A percentile compares a stretch with the other conserved stretches of the same genome.
Evolutionary conservation across 2,329 filamentous ascomycete species (phyloP).

Genomic region (Coniella lustricola): DNA sequence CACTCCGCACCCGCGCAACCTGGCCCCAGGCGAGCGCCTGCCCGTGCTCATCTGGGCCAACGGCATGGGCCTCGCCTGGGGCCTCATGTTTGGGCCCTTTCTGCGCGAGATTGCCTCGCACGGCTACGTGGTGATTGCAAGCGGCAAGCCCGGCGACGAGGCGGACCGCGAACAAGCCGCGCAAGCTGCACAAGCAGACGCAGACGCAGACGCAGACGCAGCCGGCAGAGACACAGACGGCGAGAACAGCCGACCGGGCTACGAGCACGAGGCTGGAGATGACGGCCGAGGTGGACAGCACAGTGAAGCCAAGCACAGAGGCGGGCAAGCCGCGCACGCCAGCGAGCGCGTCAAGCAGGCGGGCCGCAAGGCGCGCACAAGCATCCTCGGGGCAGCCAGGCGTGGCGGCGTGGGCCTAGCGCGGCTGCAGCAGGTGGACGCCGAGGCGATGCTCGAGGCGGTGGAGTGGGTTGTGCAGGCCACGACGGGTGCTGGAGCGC

Average conservation of each 20-base stretch:
- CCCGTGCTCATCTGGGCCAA: constrained; percentile 5
- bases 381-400: too few relatives aligned
- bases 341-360: too few relatives aligned
- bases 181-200: too few relatives aligned
- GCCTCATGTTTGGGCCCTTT: constrained; percentile 2
- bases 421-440: constrained; percentile 4
- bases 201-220: too few relatives aligned
- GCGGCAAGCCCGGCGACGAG: not conserved
- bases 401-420: not conserved
- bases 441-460: not conserved
- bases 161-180: too few relatives aligned
- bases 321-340: too few relatives aligned
- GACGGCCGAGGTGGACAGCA: too few relatives aligned
- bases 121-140: constrained; percentile 1
- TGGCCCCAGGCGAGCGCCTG: not conserved
- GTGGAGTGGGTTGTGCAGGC: not conserved
- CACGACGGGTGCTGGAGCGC: not conserved
- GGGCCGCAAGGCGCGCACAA: too few relatives aligned
- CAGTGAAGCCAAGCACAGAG: not conserved
- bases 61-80: constrained; percentile 3
- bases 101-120: constrained; percentile 4
- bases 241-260: too few relatives aligned
- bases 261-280: too few relatives aligned
- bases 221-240: too few relatives aligned
- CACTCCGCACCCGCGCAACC: constrained; percentile 1